Percentiles rank a stretch among this genome's conserved stretches.
These are phyloP conservation scores for Penstemon davidsonii DNA, from an alignment of 257 asterid genomes.

Conservation along the genomic window DNA sequence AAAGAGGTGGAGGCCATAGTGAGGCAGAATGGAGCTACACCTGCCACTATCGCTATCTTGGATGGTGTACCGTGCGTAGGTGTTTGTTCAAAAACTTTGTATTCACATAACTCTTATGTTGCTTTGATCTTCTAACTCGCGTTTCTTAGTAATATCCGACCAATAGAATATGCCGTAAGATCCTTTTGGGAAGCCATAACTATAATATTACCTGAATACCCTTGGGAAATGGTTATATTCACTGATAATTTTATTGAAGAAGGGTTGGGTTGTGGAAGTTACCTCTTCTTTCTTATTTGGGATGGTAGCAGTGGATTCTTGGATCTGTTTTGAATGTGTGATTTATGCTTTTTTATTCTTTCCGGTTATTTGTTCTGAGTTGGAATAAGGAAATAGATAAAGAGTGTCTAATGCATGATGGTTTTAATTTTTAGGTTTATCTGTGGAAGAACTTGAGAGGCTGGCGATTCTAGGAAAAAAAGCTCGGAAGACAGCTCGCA, in stretches of 20 bases:
- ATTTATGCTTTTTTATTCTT: background rate
- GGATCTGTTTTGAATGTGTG: slow-evolving; percentile 20
- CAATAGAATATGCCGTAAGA: background rate
- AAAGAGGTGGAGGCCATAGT: slow-evolving; percentile 77
- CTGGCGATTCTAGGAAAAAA: slow-evolving; percentile 74
- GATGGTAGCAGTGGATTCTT: slow-evolving; percentile 9
- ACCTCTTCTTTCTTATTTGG: background rate
- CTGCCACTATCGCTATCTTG: slow-evolving; percentile 92
- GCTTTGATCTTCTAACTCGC: slow-evolving; percentile 14
- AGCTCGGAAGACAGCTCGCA: slow-evolving; percentile 84
- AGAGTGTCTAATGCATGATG: slow-evolving; percentile 9
- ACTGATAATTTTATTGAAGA: background rate
- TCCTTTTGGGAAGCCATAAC: slow-evolving; percentile 6
- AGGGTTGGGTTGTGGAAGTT: background rate
- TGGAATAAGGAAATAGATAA: background rate
- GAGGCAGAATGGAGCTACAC: slow-evolving; percentile 76
- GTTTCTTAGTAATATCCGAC: slow-evolving; percentile 16
- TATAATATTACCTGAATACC: background rate
- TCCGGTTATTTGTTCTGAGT: slow-evolving; percentile 8
- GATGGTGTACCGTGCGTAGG: slow-evolving; percentile 85
- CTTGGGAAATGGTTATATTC: background rate
- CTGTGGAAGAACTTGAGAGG: slow-evolving; percentile 70
- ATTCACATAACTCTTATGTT: slow-evolving; percentile 17
- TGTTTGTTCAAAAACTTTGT: slow-evolving; percentile 28
- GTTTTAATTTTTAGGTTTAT: slow-evolving; percentile 55